Base-by-base conservation (phyloP, 176 grass and related monocot genomes). In the Rhipidocladum racemiflorum region DNA sequence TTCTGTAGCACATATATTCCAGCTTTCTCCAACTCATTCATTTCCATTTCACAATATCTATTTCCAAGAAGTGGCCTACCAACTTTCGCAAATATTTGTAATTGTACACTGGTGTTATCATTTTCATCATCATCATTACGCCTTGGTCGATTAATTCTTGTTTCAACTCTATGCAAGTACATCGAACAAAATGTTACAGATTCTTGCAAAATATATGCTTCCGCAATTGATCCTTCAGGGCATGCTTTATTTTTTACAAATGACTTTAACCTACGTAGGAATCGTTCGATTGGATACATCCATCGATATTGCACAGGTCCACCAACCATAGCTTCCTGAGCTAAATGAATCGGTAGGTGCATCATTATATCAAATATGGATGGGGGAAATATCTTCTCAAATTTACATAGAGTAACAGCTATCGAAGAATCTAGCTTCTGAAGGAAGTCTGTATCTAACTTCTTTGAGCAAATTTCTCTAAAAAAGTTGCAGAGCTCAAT, bases 401-500 rank as follows among this genome's bases (percentile, higher is more conserved):
- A 18, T 18, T 34, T 53, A 21, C 45, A 73, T 16, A 70, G 70
- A 5, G 70, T 73, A 9, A 49, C 1, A 10, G 17, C 45, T 21
- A 74, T 74, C 12, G 9, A n/a, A 5, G 71, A 74, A 23, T 74
- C 18, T n/a, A 55, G 71, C 29, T 21, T 54, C 0, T 55, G 2
- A 35, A 74, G 17, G 3, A 29, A 44, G 0, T 72, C 15, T 0
- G 20, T 18, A 20, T 72, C 44, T 72, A 72, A 49, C 7, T 30
- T 30, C 2, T 49, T 50, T 4, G 69, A 74, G 4, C 28, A 74
- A 74, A 74, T 9, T 54, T 74, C 71, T 74, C 18, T 13, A 7
- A 74, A 74, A 21, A 53, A 74, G 44, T 54, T 74, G 1, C 71
- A 35, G 6, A 74, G 18, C 48, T 74, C 71, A 54, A 74, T n/a